phyloP scores from a whole-genome alignment of 2,329 filamentous ascomycete genomes.

The Alternaria metachromatica region DNA sequence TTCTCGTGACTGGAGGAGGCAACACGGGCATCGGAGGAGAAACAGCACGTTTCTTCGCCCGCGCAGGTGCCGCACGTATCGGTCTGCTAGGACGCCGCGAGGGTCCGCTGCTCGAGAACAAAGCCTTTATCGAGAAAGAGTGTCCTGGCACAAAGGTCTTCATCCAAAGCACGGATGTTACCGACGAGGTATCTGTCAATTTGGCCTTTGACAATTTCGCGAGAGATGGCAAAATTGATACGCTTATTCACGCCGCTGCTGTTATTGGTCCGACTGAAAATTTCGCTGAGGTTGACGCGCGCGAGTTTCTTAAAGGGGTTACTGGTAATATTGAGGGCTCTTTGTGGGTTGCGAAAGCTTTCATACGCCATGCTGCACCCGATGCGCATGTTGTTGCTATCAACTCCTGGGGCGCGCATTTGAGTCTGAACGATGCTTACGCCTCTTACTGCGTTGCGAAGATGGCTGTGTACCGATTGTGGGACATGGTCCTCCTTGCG shows the following conservation, averaged over 20 bases:
- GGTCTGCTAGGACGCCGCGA: conserved; percentile 53
- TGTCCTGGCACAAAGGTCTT: conserved; percentile 20
- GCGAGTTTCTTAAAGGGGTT: conserved; percentile 18
- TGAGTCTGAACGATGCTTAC: conserved; percentile 17
- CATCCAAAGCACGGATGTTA: conserved; percentile 23
- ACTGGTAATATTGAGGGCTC: conserved; percentile 23
- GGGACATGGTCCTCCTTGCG: conserved; percentile 46
- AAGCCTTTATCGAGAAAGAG: conserved; percentile 38
- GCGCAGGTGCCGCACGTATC: conserved; percentile 54
- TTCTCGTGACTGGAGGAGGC: conserved; percentile 48
- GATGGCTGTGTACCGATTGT: conserved; percentile 44
- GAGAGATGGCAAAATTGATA: conserved; percentile 27
- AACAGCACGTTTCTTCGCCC: conserved; percentile 53
- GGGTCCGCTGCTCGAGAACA: conserved; percentile 43
- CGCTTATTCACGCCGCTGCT: conserved; percentile 33
- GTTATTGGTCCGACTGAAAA: conserved; percentile 7
- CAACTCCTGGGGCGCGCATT: conserved; percentile 24
- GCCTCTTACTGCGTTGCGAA: conserved; percentile 48
- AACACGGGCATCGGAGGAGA: conserved; percentile 56
- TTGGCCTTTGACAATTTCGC: conserved; percentile 19
- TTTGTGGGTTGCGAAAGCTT: conserved; percentile 27
- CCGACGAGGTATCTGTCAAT: conserved; percentile 22
- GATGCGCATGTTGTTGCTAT: conserved; percentile 24
- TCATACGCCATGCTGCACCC: conserved; percentile 24
- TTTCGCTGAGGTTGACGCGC: conserved; percentile 8